Base-by-base conservation (phyloP, 192 early-diverging fungal genomes). In the Umbelopsis vinacea region DNA sequence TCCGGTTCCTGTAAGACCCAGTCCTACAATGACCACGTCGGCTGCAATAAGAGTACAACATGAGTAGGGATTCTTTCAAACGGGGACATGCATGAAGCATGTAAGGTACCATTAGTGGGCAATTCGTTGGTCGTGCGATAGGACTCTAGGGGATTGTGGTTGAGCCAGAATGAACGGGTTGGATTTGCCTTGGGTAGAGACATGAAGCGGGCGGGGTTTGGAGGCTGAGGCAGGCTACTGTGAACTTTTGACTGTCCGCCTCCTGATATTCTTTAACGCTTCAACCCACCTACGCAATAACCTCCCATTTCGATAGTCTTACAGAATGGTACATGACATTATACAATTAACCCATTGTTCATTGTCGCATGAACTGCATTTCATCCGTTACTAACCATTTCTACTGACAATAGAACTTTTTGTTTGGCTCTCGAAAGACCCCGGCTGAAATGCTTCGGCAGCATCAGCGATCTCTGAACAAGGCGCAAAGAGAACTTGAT, bases 401-500 rank as follows among this genome's bases (percentile, higher is more conserved):
- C n/a, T n/a, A 29, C 3, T 29, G 29, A 29, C 3, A 29, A 29
- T 29, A 88, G 80, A 85, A 90, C 69, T 87, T 89, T 75, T 78
- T 94, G 26, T 92, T 94, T 86, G 92, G 92, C 29, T 86, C 88
- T 66, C 79, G 82, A 52, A 88, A 94, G 81, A 94, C 96, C 7
- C 96, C 97, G 0, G 91, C 91, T 53, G 97, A 99, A 79, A 82
- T 94, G 76, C 86, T 99, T 71, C 93, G 95, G 67, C 89, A 93
- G 81, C 93, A 98, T 82, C 92, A 95, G 80, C 90, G 97, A 48
- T 86, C 90, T 0, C 88, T 99, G 15, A 88, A 82, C 60, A 92
- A 92, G 76, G 96, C 96, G 0, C 92, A 95, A 74, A 90, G 96
- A 23, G 95, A 99, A 71, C 80, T 99, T 47, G 96, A 97, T 81